phyloP scores from a whole-genome alignment of 352 stramenopile genomes.

The Phytophthora cajani region DNA sequence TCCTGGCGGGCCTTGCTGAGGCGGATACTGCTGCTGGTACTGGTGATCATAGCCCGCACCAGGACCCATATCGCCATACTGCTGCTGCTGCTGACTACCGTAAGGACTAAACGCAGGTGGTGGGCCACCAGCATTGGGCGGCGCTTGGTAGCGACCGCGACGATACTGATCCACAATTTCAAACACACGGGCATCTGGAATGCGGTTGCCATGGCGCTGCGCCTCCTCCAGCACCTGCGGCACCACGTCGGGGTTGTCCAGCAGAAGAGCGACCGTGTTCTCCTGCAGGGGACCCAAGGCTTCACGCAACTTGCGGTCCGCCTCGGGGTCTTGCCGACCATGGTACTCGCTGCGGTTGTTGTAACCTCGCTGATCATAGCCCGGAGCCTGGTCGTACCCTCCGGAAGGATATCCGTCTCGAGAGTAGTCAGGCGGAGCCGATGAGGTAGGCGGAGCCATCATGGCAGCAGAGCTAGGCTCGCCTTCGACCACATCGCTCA shows the following conservation, averaged over 20 bases:
- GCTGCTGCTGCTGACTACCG: constrained; percentile 50
- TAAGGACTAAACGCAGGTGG: constrained; percentile 52
- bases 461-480: constrained; percentile 31
- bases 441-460: constrained; percentile 26
- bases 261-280: constrained; percentile 72
- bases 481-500: constrained; percentile 65
- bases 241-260: constrained; percentile 79
- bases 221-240: constrained; percentile 83
- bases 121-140: constrained; percentile 34
- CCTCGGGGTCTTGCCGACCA: constrained; percentile 49
- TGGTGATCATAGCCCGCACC: constrained; percentile 35
- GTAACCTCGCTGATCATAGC: constrained; percentile 34
- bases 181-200: constrained; percentile 75
- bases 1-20: constrained; percentile 38
- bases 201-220: constrained; percentile 78
- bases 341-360: constrained; percentile 37
- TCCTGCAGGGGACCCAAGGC: constrained; percentile 74
- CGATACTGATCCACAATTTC: constrained; percentile 80
- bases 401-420: constrained; percentile 33
- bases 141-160: constrained; percentile 43
- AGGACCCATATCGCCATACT: constrained; percentile 41
- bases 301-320: constrained; percentile 68
- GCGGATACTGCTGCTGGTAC: constrained; percentile 38
- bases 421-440: constrained; percentile 17
- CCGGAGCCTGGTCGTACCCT: constrained; percentile 27